A percentile compares a stretch with the other conserved stretches of the same genome.
These are phyloP conservation scores for Phoma sp. DNA, from an alignment of 2,329 filamentous ascomycete genomes.

Conservation along the genomic window DNA sequence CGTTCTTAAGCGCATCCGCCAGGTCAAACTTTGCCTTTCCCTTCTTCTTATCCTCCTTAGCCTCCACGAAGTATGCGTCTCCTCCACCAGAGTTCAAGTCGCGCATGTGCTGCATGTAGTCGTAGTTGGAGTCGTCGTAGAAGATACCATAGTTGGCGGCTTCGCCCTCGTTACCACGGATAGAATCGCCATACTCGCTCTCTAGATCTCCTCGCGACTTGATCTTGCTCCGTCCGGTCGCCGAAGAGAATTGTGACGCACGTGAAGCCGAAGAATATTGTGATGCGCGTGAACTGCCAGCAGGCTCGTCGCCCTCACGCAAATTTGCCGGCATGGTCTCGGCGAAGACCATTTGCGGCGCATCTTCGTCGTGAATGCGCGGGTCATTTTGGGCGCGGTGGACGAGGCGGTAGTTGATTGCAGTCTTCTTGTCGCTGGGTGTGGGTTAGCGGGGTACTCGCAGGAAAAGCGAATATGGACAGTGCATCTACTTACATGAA, in stretches of 20 bases:
- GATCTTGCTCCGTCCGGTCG: slow-evolving; percentile 54
- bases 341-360: slow-evolving; percentile 89
- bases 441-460: slow-evolving; percentile 38
- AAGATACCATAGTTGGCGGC: slow-evolving; percentile 93
- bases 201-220: slow-evolving; percentile 81
- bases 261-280: slow-evolving; percentile 48
- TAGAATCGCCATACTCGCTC: slow-evolving; percentile 69
- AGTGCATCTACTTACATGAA: slow-evolving; percentile 67
- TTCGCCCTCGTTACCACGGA: slow-evolving; percentile 92
- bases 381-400: slow-evolving; percentile 98
- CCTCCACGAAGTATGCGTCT: slow-evolving; percentile 83
- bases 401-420: slow-evolving; percentile 91
- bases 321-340: slow-evolving; percentile 58
- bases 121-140: slow-evolving; percentile 93
- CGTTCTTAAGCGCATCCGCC: slow-evolving; percentile 76
- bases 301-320: slow-evolving; percentile 40
- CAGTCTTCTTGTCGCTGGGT: slow-evolving; percentile 82
- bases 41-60: slow-evolving; percentile 71
- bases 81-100: slow-evolving; percentile 72
- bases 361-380: slow-evolving; percentile 88
- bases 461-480: not conserved
- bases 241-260: slow-evolving; percentile 26
- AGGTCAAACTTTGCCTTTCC: slow-evolving; percentile 72
- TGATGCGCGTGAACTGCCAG: slow-evolving; percentile 54
- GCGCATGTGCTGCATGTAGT: slow-evolving; percentile 99